Conservation (phyloP, 805 yeast species). For the Pichia thaimueangensis region DNA sequence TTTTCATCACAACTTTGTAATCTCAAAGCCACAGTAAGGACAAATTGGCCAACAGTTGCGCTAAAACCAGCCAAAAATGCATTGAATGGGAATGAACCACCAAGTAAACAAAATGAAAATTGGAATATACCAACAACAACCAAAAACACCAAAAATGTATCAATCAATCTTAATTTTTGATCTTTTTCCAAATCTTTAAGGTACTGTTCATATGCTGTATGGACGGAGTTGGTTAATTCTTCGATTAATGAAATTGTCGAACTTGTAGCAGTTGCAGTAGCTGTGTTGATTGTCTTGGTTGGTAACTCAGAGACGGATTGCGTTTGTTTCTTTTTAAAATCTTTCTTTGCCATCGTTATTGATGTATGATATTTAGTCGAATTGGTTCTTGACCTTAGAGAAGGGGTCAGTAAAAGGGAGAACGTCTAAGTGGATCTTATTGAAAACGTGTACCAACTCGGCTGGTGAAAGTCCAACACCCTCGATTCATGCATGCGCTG, state of each 20-base stretch:
- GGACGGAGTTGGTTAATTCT: slow-evolving; percentile 7
- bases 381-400: too few species aligned
- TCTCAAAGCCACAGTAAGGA: slow-evolving; percentile 74
- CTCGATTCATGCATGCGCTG: too few species aligned
- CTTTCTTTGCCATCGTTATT: slow-evolving; percentile 7
- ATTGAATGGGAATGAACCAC: slow-evolving; percentile 94
- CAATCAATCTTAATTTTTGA: slow-evolving; percentile 58
- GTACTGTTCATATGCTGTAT: slow-evolving; percentile 8
- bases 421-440: too few species aligned
- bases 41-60: slow-evolving; percentile 93
- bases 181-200: slow-evolving; percentile 24
- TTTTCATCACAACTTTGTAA: slow-evolving; percentile 48
- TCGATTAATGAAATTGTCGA: slow-evolving; percentile 2
- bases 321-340: not conserved
- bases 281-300: not conserved
- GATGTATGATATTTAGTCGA: too few species aligned
- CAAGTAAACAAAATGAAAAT: slow-evolving; percentile 64
- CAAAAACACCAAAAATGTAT: slow-evolving; percentile 66
- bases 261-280: not conserved
- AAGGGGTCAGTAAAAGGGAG: too few species aligned
- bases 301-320: not conserved
- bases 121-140: slow-evolving; percentile 73
- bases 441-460: too few species aligned
- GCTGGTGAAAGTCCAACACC: too few species aligned
- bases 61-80: slow-evolving; percentile 93